Percentiles rank a stretch among this genome's conserved stretches.
These are phyloP conservation scores for Austroboletus rostrupii DNA, from an alignment of 1,284 basidiomycete genomes.

Conservation along the genomic window DNA sequence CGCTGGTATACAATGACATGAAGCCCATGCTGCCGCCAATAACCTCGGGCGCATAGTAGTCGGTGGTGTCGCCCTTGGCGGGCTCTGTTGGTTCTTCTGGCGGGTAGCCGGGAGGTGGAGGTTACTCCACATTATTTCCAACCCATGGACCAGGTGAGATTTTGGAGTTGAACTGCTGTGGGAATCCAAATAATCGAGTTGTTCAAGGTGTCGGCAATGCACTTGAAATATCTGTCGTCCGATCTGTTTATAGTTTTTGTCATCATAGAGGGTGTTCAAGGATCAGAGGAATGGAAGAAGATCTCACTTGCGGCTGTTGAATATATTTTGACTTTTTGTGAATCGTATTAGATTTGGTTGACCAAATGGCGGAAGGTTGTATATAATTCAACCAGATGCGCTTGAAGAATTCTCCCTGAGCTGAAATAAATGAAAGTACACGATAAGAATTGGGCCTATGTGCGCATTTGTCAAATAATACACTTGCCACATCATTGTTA, in stretches of 20 bases:
- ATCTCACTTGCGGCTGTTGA: conserved; percentile 22
- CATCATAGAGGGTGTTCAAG: conserved; percentile 42
- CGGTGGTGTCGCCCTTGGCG: conserved; percentile 29
- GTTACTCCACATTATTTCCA: conserved; percentile 39
- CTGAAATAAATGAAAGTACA: no score
- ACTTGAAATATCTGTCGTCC: conserved; percentile 23
- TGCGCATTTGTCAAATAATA: no score
- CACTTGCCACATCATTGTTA: no score
- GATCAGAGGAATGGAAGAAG: conserved; percentile 37
- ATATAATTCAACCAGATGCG: no score
- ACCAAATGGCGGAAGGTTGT: no score
- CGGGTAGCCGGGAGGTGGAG: conserved; percentile 42
- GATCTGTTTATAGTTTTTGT: conserved; percentile 43
- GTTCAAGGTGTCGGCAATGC: conserved; percentile 40
- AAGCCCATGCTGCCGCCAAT: conserved; percentile 39
- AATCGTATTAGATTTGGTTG: no score
- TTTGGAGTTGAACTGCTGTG: background rate
- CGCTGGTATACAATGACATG: conserved; percentile 44
- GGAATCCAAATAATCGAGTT: background rate
- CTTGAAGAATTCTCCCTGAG: no score
- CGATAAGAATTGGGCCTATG: no score
- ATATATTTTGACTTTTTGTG: no score
- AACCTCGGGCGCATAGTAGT: conserved; percentile 34
- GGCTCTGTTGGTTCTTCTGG: conserved; percentile 39
- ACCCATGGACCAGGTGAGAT: conserved; percentile 40